phyloP scores from a whole-genome alignment of 2,329 filamentous ascomycete genomes.

The Ciborinia camelliae region DNA sequence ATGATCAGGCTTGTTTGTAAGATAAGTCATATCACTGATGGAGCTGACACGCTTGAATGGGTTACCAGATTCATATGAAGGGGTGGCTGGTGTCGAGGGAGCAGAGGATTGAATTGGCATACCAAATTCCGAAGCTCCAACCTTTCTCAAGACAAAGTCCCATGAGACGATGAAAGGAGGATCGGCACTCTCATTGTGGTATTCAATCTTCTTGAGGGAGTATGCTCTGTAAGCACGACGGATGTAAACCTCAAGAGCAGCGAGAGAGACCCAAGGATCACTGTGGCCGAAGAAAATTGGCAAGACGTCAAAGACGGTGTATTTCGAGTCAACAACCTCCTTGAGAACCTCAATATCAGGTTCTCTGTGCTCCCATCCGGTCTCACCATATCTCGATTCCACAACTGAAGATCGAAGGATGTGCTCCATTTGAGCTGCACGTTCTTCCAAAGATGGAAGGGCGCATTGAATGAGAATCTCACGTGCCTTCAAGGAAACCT shows the following conservation, averaged over 20 bases:
- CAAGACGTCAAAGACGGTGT: conserved; percentile 95
- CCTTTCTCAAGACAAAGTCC: conserved; percentile 94
- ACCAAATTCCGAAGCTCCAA: conserved; percentile 87
- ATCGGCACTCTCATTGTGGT: conserved; percentile 69
- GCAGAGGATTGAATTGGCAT: conserved; percentile 74
- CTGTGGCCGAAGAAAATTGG: conserved; percentile 93
- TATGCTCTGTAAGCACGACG: conserved; percentile 97
- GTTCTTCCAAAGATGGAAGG: conserved; percentile 91
- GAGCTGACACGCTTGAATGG: conserved; percentile 83
- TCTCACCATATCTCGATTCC: conserved; percentile 96
- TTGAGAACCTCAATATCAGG: conserved; percentile 88
- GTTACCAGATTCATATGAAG: conserved; percentile 55
- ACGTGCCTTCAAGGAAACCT: conserved; percentile 94
- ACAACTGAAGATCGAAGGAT: conserved; percentile 93
- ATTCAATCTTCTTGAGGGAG: conserved; percentile 82
- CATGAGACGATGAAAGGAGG: conserved; percentile 80
- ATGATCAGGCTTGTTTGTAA: conserved; percentile 66
- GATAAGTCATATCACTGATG: conserved; percentile 93
- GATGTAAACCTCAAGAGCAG: conserved; percentile 92
- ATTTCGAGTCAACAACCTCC: conserved; percentile 97
- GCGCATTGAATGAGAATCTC: conserved; percentile 97
- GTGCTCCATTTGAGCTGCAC: conserved; percentile 95
- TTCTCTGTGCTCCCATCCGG: conserved; percentile 92
- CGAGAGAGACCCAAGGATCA: conserved; percentile 90
- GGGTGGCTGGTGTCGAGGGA: conserved; percentile 80